Base-by-base conservation (phyloP, 805 yeast genomes). In the Candida gorgasii region DNA sequence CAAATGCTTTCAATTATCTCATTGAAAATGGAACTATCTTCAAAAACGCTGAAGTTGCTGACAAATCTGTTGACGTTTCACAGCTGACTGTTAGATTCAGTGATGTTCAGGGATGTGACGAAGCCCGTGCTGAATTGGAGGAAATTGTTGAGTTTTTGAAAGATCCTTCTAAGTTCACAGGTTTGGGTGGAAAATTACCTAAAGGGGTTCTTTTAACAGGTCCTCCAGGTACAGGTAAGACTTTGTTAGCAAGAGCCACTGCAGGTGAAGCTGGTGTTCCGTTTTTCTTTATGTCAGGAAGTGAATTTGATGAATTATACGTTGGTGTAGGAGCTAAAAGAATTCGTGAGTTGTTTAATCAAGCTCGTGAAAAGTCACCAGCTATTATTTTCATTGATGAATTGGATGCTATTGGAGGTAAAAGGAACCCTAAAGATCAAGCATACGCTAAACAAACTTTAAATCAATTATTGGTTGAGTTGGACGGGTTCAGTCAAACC, bases 201-300 rank as follows among this genome's bases (percentile, higher is more conserved):
- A 93, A 92, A 63, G 99, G 99, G 73, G 96, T 93, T 5, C 71
- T 93, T 45, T 73, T 92, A 50, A 93, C 98, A 9, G 99, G 99
- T 35, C 99, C 99, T 28, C 99, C 99, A 31, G 99, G 99, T 67
- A 92, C 99, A 5, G 99, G 99, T 79, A 92, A 93, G 63, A 93
- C 99, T 1, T 73, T 92, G 52, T 77, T 93, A 50, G 98, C 98
- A 0, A 81, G 98, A 55, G 98, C 99, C 20, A 95, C 97, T 22
- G 99, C 99, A 6, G 98, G 98, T 50, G 98, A 92, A 67, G 98
- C 99, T 5, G 98, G 96, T 43, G 98, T 93, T 17, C 99, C 98
- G 32, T 93, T 93, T 61, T 92, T 90, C 67, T 92, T 92, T 66
- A 92, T 93, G 97, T 87, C 96, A 5, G 99, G 99, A 36, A 88